phyloP scores from a whole-genome alignment of 306 rosid species.

The Cicer yamashitae region DNA sequence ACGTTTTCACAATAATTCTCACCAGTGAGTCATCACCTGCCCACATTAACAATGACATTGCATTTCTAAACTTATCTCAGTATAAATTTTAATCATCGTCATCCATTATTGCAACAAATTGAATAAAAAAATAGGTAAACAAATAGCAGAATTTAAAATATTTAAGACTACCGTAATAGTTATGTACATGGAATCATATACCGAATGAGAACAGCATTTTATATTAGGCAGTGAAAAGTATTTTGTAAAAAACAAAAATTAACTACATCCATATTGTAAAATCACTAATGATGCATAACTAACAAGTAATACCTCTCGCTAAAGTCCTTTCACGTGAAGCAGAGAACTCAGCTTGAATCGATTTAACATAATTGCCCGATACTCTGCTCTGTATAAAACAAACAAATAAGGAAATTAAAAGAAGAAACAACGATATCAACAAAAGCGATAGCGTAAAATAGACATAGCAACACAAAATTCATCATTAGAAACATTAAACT shows the following conservation, averaged over 20 bases:
- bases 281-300: conserved; percentile 14
- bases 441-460: background rate
- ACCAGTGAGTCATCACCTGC: background rate
- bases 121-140: background rate
- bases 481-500: background rate
- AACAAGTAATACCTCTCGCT: conserved; percentile 55
- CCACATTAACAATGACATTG: conserved; percentile 23
- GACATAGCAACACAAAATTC: background rate
- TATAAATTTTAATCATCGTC: conserved; percentile 17
- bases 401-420: conserved; percentile 16
- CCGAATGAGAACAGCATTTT: background rate
- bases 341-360: conserved; percentile 51
- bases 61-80: background rate
- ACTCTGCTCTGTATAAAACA: conserved; percentile 51
- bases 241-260: background rate
- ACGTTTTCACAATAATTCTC: conserved; percentile 15
- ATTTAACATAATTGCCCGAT: conserved; percentile 52
- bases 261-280: background rate
- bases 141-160: conserved; percentile 11
- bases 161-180: background rate
- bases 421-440: conserved; percentile 4
- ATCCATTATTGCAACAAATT: conserved; percentile 17
- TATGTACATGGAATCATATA: background rate
- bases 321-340: conserved; percentile 60
- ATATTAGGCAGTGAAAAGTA: background rate